Evolutionary conservation across 176 grass and related monocot species (phyloP).

Genomic region (Oryza meyeriana): DNA sequence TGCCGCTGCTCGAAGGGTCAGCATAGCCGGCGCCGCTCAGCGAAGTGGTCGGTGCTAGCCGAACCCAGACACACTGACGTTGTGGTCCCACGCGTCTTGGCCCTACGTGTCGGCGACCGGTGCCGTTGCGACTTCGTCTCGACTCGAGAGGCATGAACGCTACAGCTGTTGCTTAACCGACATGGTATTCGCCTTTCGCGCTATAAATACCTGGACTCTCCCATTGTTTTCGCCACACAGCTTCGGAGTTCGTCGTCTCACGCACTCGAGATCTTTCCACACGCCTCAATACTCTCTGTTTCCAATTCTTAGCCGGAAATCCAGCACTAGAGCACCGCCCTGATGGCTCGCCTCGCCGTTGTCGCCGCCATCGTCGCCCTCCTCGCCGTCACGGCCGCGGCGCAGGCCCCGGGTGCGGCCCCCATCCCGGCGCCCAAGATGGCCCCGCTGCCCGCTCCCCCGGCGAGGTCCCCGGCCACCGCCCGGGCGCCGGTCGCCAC

Average conservation of each 20-base stretch:
- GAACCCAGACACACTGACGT: not conserved
- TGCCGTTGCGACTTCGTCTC: not conserved
- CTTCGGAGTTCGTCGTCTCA: not conserved
- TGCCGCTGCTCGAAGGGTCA: not conserved
- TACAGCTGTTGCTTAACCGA: conserved; percentile 1
- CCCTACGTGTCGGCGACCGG: not conserved
- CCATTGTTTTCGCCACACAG: not conserved
- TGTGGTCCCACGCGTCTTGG: accelerated
- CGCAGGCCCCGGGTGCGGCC: conserved; percentile 33
- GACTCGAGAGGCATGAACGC: not conserved
- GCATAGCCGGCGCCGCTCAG: conserved; percentile 16
- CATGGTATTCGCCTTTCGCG: not conserved
- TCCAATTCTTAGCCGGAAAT: not conserved
- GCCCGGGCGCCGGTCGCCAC: conserved; percentile 25
- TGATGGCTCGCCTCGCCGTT: conserved; percentile 38
- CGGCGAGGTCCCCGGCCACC: conserved; percentile 30
- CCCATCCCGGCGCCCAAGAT: conserved; percentile 38
- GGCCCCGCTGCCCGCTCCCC: conserved; percentile 38
- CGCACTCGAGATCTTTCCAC: not conserved
- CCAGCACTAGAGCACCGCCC: not conserved
- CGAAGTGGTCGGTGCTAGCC: not conserved
- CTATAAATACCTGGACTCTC: conserved; percentile 19
- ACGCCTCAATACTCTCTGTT: not conserved
- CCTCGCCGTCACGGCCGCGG: conserved; percentile 25
- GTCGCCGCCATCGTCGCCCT: conserved; percentile 30